Base-by-base conservation (phyloP, 768 basidiomycete genomes). In the Favolaschia claudopus region DNA sequence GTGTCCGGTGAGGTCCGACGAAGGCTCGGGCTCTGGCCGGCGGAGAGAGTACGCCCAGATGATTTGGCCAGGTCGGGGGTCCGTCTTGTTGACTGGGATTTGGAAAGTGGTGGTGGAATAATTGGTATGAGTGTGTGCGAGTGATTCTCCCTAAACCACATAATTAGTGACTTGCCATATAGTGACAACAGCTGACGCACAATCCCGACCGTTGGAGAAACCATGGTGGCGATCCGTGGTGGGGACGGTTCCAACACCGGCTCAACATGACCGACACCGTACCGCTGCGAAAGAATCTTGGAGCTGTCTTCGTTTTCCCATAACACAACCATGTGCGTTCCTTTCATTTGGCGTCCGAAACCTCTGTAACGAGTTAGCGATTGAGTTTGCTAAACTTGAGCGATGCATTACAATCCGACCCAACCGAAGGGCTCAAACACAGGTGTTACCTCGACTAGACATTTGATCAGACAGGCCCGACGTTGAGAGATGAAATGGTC, bases 271-370 rank as follows among this genome's bases (percentile, higher is more conserved):
- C 76, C 80, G 13, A 68, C 66, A 1, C 82, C 81, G 64, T 77
- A 75, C 5, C 89, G 77, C 57, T 90, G 89, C 10, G 86, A 87
- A 47, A 90, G 67, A 1, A 86, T 84, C 39, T 79, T 76, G 6
- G 80, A 76, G 3, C 83, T 83, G 64, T 89, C 84, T 4, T 74
- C 67, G 63, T 64, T 79, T 9, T 76, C 73, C 82, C 82, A 84
- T 25, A 77, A 65, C n/a, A 89, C 81, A 55, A 89, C 79, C 80
- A 88, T 85, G 37, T 80, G 79, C 1, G 81, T 77, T 42, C 74
- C 65, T n/a, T 73, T 65, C 85, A 86, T 85, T 38, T 68, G 72
- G 28, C 55, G 59, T 5, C 86, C 85, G 65, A 82, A 86, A 13
- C 85, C 85, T 43, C 82, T 82, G 56, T 27, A 55, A 58, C 37